Percentiles rank a stretch among this genome's conserved stretches.
These are phyloP conservation scores for Microbotryum intermedium DNA, from an alignment of 1,284 basidiomycete genomes.

Conservation along the genomic window DNA sequence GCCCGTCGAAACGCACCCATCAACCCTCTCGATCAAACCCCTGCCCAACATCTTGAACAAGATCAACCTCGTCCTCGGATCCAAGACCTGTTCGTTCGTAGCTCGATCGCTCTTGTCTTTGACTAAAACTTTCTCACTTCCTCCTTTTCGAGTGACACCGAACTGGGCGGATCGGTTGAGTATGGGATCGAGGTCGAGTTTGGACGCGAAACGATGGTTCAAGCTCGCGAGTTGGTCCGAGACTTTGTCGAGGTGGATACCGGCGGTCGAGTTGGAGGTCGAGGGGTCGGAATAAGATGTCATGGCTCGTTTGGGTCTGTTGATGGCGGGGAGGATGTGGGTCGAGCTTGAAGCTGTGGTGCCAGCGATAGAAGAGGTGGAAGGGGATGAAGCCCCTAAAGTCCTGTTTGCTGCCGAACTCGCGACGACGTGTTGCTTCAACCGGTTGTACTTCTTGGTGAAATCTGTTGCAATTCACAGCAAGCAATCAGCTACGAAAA, in stretches of 20 bases:
- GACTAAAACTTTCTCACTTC: slow-evolving; percentile 68
- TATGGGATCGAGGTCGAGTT: slow-evolving; percentile 64
- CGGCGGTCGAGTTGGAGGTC: slow-evolving; percentile 7
- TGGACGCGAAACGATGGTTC: slow-evolving; percentile 46
- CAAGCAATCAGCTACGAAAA: background rate
- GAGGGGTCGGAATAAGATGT: slow-evolving; percentile 16
- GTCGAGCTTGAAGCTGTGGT: slow-evolving; percentile 39
- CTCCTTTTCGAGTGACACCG: slow-evolving; percentile 72
- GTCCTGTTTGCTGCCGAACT: slow-evolving; percentile 29
- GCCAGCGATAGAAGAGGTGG: background rate
- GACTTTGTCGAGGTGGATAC: slow-evolving; percentile 21
- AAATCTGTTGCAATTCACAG: slow-evolving; percentile 58
- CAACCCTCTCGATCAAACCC: slow-evolving; percentile 73
- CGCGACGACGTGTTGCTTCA: slow-evolving; percentile 57
- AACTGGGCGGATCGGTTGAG: slow-evolving; percentile 39
- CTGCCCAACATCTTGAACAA: slow-evolving; percentile 88
- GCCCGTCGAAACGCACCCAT: slow-evolving; percentile 88
- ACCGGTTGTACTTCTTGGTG: slow-evolving; percentile 90
- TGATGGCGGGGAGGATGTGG: slow-evolving; percentile 57
- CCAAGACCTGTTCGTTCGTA: slow-evolving; percentile 87
- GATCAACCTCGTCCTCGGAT: slow-evolving; percentile 79
- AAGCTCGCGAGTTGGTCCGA: slow-evolving; percentile 59
- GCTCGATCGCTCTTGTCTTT: slow-evolving; percentile 89
- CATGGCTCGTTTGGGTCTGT: slow-evolving; percentile 48
- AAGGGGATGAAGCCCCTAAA: background rate